Conservation (phyloP, 768 basidiomycete genomes). For the Myochromella boudieri region DNA sequence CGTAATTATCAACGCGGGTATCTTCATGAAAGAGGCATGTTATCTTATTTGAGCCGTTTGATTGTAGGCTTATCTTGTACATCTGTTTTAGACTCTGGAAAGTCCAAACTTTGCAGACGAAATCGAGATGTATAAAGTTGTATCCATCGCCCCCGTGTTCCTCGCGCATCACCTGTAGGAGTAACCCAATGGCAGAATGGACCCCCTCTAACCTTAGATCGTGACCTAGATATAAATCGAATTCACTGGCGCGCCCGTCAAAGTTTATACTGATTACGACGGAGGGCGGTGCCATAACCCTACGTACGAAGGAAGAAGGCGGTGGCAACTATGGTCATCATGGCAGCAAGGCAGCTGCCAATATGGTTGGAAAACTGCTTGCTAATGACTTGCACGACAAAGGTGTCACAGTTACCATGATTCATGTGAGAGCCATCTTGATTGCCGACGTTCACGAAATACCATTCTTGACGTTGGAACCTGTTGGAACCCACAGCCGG, state of each 20-base stretch:
- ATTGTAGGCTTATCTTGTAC: neutral
- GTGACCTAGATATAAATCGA: constrained; percentile 17
- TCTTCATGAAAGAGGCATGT: constrained; percentile 39
- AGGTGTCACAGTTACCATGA: constrained; percentile 39
- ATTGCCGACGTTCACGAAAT: no score
- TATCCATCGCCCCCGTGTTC: constrained; percentile 42
- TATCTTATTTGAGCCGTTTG: neutral
- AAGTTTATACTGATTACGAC: constrained; percentile 45
- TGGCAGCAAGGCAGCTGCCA: constrained; percentile 45
- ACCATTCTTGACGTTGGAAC: no score
- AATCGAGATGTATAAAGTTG: constrained; percentile 44
- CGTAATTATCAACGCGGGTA: constrained; percentile 37
- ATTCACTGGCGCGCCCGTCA: constrained; percentile 25
- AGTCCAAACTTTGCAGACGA: constrained; percentile 36
- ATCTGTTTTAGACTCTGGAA: constrained; percentile 30
- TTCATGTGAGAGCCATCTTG: constrained; percentile 35
- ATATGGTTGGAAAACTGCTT: constrained; percentile 47
- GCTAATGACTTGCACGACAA: constrained; percentile 36
- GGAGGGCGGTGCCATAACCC: constrained; percentile 43
- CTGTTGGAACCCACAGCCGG: constrained; percentile 33
- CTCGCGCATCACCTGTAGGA: constrained; percentile 30
- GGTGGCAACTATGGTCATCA: constrained; percentile 51
- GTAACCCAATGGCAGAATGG: no score
- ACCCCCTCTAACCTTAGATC: neutral
- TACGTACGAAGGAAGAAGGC: constrained; percentile 43